phyloP scores from a whole-genome alignment of 306 rosid species.

The Leucaena leucocephala region DNA sequence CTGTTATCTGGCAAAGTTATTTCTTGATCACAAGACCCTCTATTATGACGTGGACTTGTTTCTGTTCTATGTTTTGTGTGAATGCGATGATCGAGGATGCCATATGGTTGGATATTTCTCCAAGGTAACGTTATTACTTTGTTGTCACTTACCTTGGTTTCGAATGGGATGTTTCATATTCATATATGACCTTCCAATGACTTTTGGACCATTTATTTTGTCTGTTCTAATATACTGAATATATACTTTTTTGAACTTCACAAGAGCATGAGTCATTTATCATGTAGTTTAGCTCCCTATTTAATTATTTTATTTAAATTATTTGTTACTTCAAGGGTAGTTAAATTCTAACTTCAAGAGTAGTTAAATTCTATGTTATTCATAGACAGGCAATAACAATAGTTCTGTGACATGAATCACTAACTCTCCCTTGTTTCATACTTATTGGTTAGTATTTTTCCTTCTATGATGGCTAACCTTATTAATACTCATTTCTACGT shows the following conservation, averaged over 20 bases:
- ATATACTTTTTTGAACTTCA: not conserved
- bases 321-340: not conserved
- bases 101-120: conserved; percentile 99
- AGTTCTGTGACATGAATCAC: conserved; percentile 13
- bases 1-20: conserved; percentile 94
- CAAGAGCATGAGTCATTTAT: not conserved
- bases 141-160: not conserved
- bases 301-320: not conserved
- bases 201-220: not conserved
- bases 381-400: conserved; percentile 11
- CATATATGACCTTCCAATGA: not conserved
- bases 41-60: conserved; percentile 98
- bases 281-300: not conserved
- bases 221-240: not conserved
- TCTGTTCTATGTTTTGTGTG: conserved; percentile 89
- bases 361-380: conserved; percentile 3
- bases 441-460: conserved; percentile 23
- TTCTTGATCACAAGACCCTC: conserved; percentile 99
- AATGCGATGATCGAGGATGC: conserved; percentile 99
- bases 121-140: conserved; percentile 57
- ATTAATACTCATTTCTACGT: conserved; percentile 15
- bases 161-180: not conserved
- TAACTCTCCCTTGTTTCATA: not conserved
- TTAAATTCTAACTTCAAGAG: not conserved
- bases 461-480: not conserved